These are phyloP conservation scores for Coemansia sp. DNA, from an alignment of 192 early-diverging fungal genomes.

Conservation along the genomic window DNA sequence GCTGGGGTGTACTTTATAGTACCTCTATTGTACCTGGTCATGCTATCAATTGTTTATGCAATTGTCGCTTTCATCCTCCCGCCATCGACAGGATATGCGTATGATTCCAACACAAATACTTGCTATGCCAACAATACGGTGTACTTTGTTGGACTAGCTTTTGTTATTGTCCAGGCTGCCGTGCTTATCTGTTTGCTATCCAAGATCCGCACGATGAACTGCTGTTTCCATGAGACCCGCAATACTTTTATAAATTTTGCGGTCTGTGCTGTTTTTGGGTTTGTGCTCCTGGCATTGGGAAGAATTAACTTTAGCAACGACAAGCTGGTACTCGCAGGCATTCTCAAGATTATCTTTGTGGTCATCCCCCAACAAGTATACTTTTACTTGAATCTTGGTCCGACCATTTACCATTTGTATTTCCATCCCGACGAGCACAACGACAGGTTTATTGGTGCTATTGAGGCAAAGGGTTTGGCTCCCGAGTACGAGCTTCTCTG, in stretches of 20 bases:
- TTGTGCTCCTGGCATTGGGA: slow-evolving; percentile 24
- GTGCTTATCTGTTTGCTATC: slow-evolving; percentile 20
- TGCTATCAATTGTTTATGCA: slow-evolving; percentile 25
- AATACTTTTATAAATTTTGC: slow-evolving; percentile 18
- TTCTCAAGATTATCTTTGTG: slow-evolving; percentile 23
- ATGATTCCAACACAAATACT: slow-evolving; percentile 18
- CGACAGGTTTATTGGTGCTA: slow-evolving; percentile 17
- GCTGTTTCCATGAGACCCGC: slow-evolving; percentile 39
- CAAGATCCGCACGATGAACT: slow-evolving; percentile 34
- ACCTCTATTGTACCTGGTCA: slow-evolving; percentile 18
- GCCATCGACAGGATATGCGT: slow-evolving; percentile 20
- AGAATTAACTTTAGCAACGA: slow-evolving; percentile 20
- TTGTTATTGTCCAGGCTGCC: slow-evolving; percentile 28
- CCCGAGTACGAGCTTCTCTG: slow-evolving; percentile 38
- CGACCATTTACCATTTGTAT: slow-evolving; percentile 27
- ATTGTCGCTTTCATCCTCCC: slow-evolving; percentile 27
- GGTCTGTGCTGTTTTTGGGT: slow-evolving; percentile 15
- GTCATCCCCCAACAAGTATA: slow-evolving; percentile 43
- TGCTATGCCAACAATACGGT: slow-evolving; percentile 24
- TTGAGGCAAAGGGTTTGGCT: slow-evolving; percentile 34
- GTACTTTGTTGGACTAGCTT: slow-evolving; percentile 24
- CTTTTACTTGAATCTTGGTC: slow-evolving; percentile 37
- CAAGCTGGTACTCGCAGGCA: slow-evolving; percentile 13
- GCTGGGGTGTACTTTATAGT: slow-evolving; percentile 35
- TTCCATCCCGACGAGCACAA: slow-evolving; percentile 17